Base-by-base conservation (phyloP, 2,329 filamentous ascomycete genomes). In the Amauroascus niger region DNA sequence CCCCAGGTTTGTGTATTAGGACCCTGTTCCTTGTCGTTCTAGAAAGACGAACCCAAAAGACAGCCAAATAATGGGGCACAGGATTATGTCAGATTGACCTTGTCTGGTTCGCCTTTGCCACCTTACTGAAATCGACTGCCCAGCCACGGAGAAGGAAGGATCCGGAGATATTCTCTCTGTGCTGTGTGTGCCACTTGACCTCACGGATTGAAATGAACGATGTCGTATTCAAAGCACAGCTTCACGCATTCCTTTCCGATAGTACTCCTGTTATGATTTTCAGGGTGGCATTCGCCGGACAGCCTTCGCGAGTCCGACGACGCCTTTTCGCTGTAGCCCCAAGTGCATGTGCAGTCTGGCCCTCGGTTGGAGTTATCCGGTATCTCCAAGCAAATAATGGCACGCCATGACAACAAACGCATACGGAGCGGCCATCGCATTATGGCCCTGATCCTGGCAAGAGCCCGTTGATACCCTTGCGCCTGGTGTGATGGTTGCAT, bases 21-120 rank as follows among this genome's bases (percentile, higher is more conserved):
- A 33, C 51, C 51, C 51, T 48, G 44, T 32, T 44, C 51, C 51
- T n/a, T 8, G 51, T 43, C n/a, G 37, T 53, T 53, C 51, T 48
- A 53, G 51, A 53, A 48, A 28, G 26, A n/a, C 11, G 24, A 46
- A 41, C 20, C 33, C 33, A 30, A 53, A 41, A 22, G 45, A 16
- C 8, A 32, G 24, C 33, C 40, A 20, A 43, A 33, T 33, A 32
- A 14, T 13, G 7, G 24, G 32, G 32, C 8, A 32, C 18, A 39
- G 7, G 18, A 28, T 41, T 41, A 41, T 41, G 39, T 41, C 39
- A 39, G 20, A 24, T 45, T 45, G 6, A 22, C 18, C 46, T n/a
- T 30, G 28, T 30, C 14, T 53, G 18, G 8, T 41, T 28, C 2
- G 14, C 32, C 33, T 41, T 53, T 48, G 44, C 51, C 51, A 53